These are phyloP conservation scores for Oxytropis ochrocephala DNA, from an alignment of 306 rosid genomes.

Conservation along the genomic window DNA sequence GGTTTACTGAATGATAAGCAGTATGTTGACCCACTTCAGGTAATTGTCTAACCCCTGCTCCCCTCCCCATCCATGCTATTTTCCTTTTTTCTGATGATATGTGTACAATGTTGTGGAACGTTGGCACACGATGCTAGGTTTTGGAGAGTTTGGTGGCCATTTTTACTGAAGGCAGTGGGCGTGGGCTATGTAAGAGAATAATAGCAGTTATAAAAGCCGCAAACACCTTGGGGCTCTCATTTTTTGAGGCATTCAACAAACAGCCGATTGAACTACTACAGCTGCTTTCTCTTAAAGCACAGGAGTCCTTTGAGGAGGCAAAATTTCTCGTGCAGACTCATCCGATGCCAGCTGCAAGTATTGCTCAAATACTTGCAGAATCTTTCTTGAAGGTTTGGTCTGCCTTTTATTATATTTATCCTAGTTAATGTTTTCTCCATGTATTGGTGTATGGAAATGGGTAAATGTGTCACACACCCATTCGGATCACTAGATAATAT, in stretches of 20 bases:
- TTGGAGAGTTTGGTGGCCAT: conserved; percentile 66
- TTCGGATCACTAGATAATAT: conserved; percentile 5
- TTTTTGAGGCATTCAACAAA: conserved; percentile 83
- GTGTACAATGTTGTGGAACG: conserved; percentile 17
- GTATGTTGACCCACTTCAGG: conserved; percentile 68
- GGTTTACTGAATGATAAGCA: conserved; percentile 36
- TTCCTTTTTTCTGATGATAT: conserved; percentile 3
- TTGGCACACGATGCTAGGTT: conserved; percentile 42
- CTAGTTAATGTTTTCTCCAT: not conserved
- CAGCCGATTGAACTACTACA: conserved; percentile 90
- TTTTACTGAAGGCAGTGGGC: conserved; percentile 81
- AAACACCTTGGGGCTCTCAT: conserved; percentile 66
- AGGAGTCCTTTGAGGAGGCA: conserved; percentile 97
- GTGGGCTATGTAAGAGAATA: conserved; percentile 82
- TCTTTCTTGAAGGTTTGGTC: conserved; percentile 83
- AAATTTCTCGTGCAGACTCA: conserved; percentile 76
- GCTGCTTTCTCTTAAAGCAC: conserved; percentile 95
- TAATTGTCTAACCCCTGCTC: conserved; percentile 28
- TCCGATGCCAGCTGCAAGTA: conserved; percentile 78
- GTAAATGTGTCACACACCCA: conserved; percentile 13
- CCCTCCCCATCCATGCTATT: not conserved
- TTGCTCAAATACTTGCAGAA: conserved; percentile 96
- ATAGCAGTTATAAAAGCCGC: conserved; percentile 87
- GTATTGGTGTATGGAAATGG: not conserved
- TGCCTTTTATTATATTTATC: not conserved